A percentile compares a stretch with the other conserved stretches of the same genome.
Conservation (phyloP, 495 filamentous ascomycete species). For the Penicillium egyptiacum region DNA sequence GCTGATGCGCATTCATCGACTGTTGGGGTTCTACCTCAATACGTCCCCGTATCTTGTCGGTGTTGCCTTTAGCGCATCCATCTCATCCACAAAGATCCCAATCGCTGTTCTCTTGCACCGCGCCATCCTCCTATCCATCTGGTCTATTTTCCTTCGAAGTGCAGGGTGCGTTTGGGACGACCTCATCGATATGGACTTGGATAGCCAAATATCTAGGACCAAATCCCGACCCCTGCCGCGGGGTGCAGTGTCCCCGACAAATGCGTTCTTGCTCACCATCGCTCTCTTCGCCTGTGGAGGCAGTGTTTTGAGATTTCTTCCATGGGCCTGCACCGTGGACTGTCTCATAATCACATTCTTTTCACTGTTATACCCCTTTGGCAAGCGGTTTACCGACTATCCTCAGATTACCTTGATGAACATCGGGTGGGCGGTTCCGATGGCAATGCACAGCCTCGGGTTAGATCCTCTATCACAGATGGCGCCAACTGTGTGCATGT, state of each 20-base stretch:
- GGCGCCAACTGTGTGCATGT: not conserved
- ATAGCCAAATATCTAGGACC: constrained; percentile 36
- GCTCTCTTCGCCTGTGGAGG: constrained; percentile 3
- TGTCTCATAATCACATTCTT: not conserved
- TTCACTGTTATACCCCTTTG: not conserved
- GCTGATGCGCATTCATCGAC: constrained; percentile 40
- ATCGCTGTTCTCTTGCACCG: not conserved
- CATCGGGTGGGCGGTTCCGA: constrained; percentile 3
- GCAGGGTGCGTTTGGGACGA: constrained; percentile 41
- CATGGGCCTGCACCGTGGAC: not conserved
- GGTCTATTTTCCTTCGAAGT: constrained; percentile 14
- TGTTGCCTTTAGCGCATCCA: constrained; percentile 16
- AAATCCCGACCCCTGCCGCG: constrained; percentile 29
- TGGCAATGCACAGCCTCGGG: constrained; percentile 3
- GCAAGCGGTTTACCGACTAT: constrained; percentile 3
- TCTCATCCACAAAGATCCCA: not conserved
- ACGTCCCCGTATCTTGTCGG: constrained; percentile 35
- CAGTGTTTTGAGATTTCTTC: not conserved
- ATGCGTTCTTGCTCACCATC: not conserved
- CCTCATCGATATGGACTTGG: constrained; percentile 39
- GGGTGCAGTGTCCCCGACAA: not conserved
- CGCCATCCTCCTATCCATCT: constrained; percentile 2
- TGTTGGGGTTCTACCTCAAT: constrained; percentile 31
- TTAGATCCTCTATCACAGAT: not conserved
- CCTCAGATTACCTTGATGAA: not conserved